phyloP scores from a whole-genome alignment of 805 yeast species.

The Debaryomyces maramus region DNA sequence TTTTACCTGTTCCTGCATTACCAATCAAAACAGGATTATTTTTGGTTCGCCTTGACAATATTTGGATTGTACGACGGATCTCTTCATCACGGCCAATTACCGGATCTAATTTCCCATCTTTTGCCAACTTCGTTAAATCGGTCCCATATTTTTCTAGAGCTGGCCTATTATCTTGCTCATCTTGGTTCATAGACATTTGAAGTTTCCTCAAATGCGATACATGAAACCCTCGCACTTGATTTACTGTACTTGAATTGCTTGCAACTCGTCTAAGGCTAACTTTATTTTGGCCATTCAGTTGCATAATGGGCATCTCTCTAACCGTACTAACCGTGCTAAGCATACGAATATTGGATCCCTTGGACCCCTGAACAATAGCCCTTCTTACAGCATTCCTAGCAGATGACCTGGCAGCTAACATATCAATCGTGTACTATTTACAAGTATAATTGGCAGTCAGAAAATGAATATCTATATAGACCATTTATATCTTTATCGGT shows the following conservation, averaged over 20 bases:
- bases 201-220: constrained; percentile 18
- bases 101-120: constrained; percentile 89
- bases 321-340: neutral
- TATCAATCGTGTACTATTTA: neutral
- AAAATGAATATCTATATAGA: neutral
- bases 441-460: neutral
- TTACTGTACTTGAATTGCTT: too few species aligned
- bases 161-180: constrained; percentile 53
- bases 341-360: neutral
- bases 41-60: constrained; percentile 87
- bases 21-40: constrained; percentile 96
- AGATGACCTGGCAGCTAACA: neutral
- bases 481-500: neutral
- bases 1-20: constrained; percentile 97
- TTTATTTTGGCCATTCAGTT: too few species aligned
- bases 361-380: neutral
- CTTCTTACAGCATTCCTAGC: neutral
- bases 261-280: too few species aligned
- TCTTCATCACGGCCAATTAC: constrained; percentile 97
- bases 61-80: constrained; percentile 88
- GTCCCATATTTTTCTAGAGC: constrained; percentile 85
- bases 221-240: too few species aligned
- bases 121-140: constrained; percentile 82
- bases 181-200: constrained; percentile 44
- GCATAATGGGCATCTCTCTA: neutral